phyloP scores from a whole-genome alignment of 306 rosid genomes.

The Gastrolobium bilobum region DNA sequence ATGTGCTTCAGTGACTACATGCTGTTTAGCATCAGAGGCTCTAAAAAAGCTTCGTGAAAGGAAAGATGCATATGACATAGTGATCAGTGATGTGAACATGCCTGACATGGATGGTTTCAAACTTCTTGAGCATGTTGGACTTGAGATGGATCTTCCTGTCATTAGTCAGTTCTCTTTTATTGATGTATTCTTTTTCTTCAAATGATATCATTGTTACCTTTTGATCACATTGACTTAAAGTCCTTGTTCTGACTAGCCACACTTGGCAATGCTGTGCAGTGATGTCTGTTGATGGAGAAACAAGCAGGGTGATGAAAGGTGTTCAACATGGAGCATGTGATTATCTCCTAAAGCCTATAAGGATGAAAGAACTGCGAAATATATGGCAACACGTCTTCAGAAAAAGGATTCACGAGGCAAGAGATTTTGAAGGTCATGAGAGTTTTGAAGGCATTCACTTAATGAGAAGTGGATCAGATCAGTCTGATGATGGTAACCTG shows the following conservation, averaged over 20 bases:
- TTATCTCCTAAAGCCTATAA: slow-evolving; percentile 89
- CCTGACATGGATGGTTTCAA: slow-evolving; percentile 98
- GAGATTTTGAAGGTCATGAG: slow-evolving; percentile 73
- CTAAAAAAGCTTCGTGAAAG: slow-evolving; percentile 78
- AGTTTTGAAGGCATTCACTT: slow-evolving; percentile 64
- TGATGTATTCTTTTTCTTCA: slow-evolving; percentile 40
- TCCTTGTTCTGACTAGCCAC: slow-evolving; percentile 48
- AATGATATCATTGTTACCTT: slow-evolving; percentile 5
- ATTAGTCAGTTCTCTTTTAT: slow-evolving; percentile 72
- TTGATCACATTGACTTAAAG: slow-evolving; percentile 32
- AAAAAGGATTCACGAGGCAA: slow-evolving; percentile 79
- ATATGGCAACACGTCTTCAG: slow-evolving; percentile 92
- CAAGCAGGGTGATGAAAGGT: slow-evolving; percentile 88
- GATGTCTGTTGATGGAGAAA: slow-evolving; percentile 97
- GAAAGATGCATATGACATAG: slow-evolving; percentile 88
- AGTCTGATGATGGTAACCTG: slow-evolving; percentile 69
- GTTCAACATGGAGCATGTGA: slow-evolving; percentile 98
- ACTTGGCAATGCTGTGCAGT: slow-evolving; percentile 59
- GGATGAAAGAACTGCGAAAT: slow-evolving; percentile 91
- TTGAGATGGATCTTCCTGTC: slow-evolving; percentile 98
- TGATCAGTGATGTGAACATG: slow-evolving; percentile 97
- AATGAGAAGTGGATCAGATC: slow-evolving; percentile 62
- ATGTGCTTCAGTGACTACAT: slow-evolving; percentile 77
- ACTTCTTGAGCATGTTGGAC: slow-evolving; percentile 95
- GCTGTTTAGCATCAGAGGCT: slow-evolving; percentile 81